These are phyloP conservation scores for Piloderma croceum DNA, from an alignment of 768 basidiomycete species.

Conservation along the genomic window DNA sequence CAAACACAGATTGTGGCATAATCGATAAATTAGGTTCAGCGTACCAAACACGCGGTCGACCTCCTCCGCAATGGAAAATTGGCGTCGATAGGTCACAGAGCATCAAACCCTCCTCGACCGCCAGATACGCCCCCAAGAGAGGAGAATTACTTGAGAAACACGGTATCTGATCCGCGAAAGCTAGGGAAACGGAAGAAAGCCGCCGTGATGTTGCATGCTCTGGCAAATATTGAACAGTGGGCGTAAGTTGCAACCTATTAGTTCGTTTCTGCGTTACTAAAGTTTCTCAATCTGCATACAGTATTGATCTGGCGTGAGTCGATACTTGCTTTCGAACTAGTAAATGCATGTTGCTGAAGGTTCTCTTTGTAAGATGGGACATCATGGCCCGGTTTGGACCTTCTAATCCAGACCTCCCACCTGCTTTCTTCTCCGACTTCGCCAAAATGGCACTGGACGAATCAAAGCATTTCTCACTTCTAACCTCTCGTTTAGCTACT, in stretches of 20 bases:
- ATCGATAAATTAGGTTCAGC: slow-evolving; percentile 43
- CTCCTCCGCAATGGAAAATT: slow-evolving; percentile 67
- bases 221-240: slow-evolving; percentile 87
- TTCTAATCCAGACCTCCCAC: slow-evolving; percentile 52
- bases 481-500: slow-evolving; percentile 54
- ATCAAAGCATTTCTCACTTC: slow-evolving; percentile 75
- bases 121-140: slow-evolving; percentile 65
- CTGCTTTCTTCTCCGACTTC: slow-evolving; percentile 76
- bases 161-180: slow-evolving; percentile 55
- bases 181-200: slow-evolving; percentile 57
- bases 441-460: slow-evolving; percentile 83
- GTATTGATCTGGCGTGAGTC: slow-evolving; percentile 69
- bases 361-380: slow-evolving; percentile 53
- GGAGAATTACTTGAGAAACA: slow-evolving; percentile 41
- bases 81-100: slow-evolving; percentile 53
- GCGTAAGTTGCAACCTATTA: slow-evolving; percentile 47
- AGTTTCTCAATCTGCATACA: slow-evolving; percentile 15
- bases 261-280: not conserved
- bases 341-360: not conserved
- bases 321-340: not conserved
- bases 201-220: slow-evolving; percentile 72
- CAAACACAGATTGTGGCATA: not conserved
- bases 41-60: slow-evolving; percentile 64
- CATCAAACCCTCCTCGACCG: slow-evolving; percentile 41
- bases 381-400: slow-evolving; percentile 76